phyloP scores from a whole-genome alignment of 495 filamentous ascomycete species.

The Penicillium cosmopolitanum region DNA sequence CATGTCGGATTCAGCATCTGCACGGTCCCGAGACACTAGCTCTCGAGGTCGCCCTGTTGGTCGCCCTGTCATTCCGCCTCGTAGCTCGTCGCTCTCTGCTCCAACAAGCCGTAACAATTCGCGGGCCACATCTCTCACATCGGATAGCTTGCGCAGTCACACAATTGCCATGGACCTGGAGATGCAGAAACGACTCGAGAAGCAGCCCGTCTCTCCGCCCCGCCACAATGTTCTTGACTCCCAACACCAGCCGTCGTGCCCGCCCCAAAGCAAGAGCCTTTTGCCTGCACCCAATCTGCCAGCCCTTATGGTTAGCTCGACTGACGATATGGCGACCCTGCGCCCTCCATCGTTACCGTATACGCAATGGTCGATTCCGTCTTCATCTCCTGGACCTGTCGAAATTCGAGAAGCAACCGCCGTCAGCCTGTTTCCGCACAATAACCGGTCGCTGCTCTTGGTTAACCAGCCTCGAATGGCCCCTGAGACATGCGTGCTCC shows the following conservation, averaged over 20 bases:
- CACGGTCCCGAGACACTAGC: slow-evolving; percentile 27
- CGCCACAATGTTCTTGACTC: slow-evolving; percentile 25
- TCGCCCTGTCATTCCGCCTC: slow-evolving; percentile 63
- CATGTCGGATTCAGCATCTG: slow-evolving; percentile 44
- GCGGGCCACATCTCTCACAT: slow-evolving; percentile 65
- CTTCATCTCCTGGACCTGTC: slow-evolving; percentile 53
- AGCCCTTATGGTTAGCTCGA: slow-evolving; percentile 30
- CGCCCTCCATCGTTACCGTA: slow-evolving; percentile 51
- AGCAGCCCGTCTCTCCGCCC: slow-evolving; percentile 32
- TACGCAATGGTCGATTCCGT: slow-evolving; percentile 52
- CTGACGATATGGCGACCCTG: slow-evolving; percentile 42
- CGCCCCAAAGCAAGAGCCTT: slow-evolving; percentile 8
- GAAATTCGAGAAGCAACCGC: slow-evolving; percentile 75
- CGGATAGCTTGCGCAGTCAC: slow-evolving; percentile 61
- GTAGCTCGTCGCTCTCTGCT: slow-evolving; percentile 69
- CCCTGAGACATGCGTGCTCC: slow-evolving; percentile 22
- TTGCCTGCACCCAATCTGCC: slow-evolving; percentile 30
- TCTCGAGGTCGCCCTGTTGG: slow-evolving; percentile 31
- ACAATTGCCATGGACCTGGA: slow-evolving; percentile 46
- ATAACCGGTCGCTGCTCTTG: slow-evolving; percentile 79
- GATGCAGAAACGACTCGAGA: slow-evolving; percentile 27
- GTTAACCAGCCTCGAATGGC: slow-evolving; percentile 66
- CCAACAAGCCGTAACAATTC: slow-evolving; percentile 71
- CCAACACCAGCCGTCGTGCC: not conserved
- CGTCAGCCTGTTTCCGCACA: slow-evolving; percentile 82